These are phyloP conservation scores for Puccinia novopanici DNA, from an alignment of 1,284 basidiomycete genomes.

Conservation along the genomic window DNA sequence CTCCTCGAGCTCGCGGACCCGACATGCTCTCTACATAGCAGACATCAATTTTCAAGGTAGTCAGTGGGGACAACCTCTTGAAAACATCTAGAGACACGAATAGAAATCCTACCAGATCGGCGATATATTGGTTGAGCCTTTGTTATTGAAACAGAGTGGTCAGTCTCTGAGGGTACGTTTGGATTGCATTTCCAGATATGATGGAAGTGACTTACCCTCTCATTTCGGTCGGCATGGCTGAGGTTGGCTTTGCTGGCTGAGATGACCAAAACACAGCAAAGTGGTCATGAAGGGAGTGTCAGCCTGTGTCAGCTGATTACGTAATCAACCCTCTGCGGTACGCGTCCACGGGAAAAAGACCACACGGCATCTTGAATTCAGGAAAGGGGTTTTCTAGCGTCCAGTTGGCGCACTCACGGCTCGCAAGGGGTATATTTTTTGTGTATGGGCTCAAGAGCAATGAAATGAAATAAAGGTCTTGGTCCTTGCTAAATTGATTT, in stretches of 20 bases:
- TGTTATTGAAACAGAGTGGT: neutral
- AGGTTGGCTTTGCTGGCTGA: neutral
- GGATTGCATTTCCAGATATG: neutral
- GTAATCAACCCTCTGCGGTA: neutral
- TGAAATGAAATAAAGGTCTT: too few relatives aligned
- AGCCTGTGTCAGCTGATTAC: constrained; percentile 11
- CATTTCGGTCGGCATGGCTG: constrained; percentile 48
- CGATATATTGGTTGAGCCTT: constrained; percentile 48
- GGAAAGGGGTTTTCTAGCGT: too few relatives aligned
- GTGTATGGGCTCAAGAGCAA: too few relatives aligned
- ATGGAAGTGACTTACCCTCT: constrained; percentile 30
- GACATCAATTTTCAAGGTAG: neutral
- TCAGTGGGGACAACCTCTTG: neutral
- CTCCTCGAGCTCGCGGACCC: constrained; percentile 86
- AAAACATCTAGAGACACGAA: neutral
- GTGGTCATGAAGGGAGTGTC: neutral
- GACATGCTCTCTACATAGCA: constrained; percentile 70
- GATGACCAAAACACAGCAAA: neutral
- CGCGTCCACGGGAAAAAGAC: too few relatives aligned
- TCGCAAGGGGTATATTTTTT: too few relatives aligned
- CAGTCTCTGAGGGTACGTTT: neutral
- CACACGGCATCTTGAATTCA: too few relatives aligned
- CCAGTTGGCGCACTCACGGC: too few relatives aligned
- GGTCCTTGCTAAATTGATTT: too few relatives aligned
- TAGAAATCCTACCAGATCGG: constrained; percentile 35